Base-by-base conservation (phyloP, 2,329 filamentous ascomycete species). In the Bipolaris oryzae region DNA sequence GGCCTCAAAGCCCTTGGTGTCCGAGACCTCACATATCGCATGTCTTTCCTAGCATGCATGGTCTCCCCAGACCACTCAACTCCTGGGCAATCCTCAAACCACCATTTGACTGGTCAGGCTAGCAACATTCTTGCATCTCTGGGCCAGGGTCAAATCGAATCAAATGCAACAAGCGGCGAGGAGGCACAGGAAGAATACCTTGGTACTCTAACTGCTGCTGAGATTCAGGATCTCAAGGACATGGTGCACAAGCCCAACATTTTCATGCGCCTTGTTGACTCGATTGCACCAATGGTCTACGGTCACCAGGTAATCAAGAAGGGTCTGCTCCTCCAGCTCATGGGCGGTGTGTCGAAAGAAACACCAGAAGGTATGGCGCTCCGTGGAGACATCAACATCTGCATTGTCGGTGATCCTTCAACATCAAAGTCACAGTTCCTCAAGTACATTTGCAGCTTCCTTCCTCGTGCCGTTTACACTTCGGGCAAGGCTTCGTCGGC, bases 271-370 rank as follows among this genome's bases (percentile, higher is more conserved):
- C 82, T 99, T 9, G 92, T 99, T 34, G 91, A 96, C 69, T 97
- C 93, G 0, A 88, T 99, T 44, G 95, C 95, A 1, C 95, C 95
- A 1, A 99, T 94, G 84, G 93, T 99, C 3, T 99, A 96, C 70
- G 95, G 95, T 13, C 95, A 99, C 74, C 92, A 95, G 60, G 92
- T 97, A 55, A 94, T 99, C 72, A 99, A 99, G 80, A 99, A 99
- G 77, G 95, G 95, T 28, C 82, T 99, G 21, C 84, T 99, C 7
- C 83, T 99, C 39, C 95, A 99, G 76, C 83, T 99, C 44, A 92
- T 99, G 85, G 91, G 92, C n/a, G 95, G 95, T 81, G 91, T 99
- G 2, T 87, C 88, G 78, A 99, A 99, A 77, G 85, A 86, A 20
- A 99, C 95, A 0, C 85, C 92, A 0, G 95, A 99, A 78, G 94